A percentile compares a stretch with the other conserved stretches of the same genome.
Conservation (phyloP, 202 grass and related monocot species). For the Carex sylvatica region DNA sequence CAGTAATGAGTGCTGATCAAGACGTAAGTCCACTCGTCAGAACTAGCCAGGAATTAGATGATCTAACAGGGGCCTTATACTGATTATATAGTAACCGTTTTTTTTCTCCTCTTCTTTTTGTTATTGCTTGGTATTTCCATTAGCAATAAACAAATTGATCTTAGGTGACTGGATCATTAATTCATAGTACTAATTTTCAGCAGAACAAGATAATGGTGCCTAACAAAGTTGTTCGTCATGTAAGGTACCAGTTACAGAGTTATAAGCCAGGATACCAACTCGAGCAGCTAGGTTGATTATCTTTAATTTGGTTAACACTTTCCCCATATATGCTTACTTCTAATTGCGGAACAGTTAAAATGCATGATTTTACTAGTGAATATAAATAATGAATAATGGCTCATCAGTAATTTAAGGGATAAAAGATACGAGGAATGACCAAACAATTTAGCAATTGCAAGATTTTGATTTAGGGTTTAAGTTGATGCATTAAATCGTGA, state of each 20-base stretch:
- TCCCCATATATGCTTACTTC: background rate
- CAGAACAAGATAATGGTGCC: background rate
- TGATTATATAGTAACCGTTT: background rate
- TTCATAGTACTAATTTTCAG: background rate
- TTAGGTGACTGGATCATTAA: background rate
- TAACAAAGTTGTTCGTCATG: background rate
- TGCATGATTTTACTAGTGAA: background rate
- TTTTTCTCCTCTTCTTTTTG: background rate
- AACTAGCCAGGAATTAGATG: background rate
- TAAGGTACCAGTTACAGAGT: background rate
- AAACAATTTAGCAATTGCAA: background rate
- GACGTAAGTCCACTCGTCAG: too few species aligned
- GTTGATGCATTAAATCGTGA: background rate
- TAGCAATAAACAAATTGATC: background rate
- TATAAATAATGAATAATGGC: background rate
- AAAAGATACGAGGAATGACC: background rate
- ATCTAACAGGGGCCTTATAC: background rate
- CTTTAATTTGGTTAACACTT: background rate
- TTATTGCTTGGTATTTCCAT: background rate
- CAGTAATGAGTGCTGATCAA: background rate
- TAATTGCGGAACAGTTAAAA: background rate
- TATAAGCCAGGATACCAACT: background rate
- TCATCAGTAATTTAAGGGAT: background rate
- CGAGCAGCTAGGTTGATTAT: background rate
- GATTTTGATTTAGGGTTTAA: background rate